Conservation (phyloP, 805 yeast species). For the Lipomyces lipofer region DNA sequence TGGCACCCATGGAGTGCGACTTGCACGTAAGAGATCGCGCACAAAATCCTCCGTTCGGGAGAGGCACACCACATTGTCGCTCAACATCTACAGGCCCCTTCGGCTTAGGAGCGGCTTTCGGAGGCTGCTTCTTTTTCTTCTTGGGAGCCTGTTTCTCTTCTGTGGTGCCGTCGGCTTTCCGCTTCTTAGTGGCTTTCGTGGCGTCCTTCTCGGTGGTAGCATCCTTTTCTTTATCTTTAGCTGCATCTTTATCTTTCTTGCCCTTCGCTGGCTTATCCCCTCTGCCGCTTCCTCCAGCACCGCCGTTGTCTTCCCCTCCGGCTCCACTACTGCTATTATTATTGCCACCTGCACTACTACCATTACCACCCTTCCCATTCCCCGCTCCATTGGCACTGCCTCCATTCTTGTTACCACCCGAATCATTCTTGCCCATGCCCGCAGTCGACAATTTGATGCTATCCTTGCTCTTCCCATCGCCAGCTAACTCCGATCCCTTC, state of each 20-base stretch:
- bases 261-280: conserved; percentile 8
- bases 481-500: neutral
- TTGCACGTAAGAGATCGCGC: conserved; percentile 96
- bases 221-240: conserved; percentile 8
- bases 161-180: conserved; percentile 24
- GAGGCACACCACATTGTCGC: conserved; percentile 91
- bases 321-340: conserved; percentile 14
- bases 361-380: neutral
- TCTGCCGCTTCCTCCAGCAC: conserved; percentile 13
- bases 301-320: conserved; percentile 16
- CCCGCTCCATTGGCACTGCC: conserved; percentile 22
- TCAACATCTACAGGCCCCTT: conserved; percentile 78
- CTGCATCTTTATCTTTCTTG: conserved; percentile 6
- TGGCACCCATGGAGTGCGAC: conserved; percentile 98
- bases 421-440: conserved; percentile 7
- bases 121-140: conserved; percentile 27
- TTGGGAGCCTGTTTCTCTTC: conserved; percentile 24
- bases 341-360: conserved; percentile 7
- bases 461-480: conserved; percentile 9
- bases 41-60: conserved; percentile 93
- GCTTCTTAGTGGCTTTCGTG: conserved; percentile 17
- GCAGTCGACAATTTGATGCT: conserved; percentile 5
- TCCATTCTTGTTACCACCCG: conserved; percentile 1
- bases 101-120: conserved; percentile 38
- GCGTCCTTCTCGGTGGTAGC: neutral